phyloP scores from a whole-genome alignment of 2,329 filamentous ascomycete species.

The Fusarium sp. region DNA sequence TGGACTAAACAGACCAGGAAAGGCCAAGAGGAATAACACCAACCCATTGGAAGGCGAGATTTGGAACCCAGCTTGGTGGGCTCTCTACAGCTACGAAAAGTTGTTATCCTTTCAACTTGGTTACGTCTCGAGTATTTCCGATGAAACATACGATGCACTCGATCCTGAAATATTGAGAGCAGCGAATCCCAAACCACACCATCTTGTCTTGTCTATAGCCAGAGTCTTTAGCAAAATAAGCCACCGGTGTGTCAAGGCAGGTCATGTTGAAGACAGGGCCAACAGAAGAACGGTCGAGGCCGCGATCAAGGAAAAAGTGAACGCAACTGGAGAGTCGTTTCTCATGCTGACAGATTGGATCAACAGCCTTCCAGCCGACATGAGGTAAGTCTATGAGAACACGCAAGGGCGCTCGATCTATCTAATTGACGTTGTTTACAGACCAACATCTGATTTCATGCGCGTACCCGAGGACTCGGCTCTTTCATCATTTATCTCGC shows the following conservation, averaged over 20 bases:
- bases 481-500: background rate
- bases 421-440: rapidly evolving
- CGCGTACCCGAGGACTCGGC: background rate
- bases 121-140: background rate
- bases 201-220: background rate
- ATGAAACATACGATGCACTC: background rate
- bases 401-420: rapidly evolving
- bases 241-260: slow-evolving; percentile 2
- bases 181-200: rapidly evolving
- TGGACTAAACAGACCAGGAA: rapidly evolving
- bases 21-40: background rate
- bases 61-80: slow-evolving; percentile 16
- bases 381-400: background rate
- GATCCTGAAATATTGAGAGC: background rate
- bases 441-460: slow-evolving; percentile 1
- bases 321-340: slow-evolving; percentile 1
- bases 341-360: slow-evolving; percentile 5
- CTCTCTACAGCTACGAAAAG: slow-evolving; percentile 17
- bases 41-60: background rate
- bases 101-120: slow-evolving; percentile 3
- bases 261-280: slow-evolving; percentile 9
- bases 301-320: slow-evolving; percentile 8
- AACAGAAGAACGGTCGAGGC: background rate
- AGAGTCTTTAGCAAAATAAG: slow-evolving; percentile 8
- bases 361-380: background rate